A percentile compares a stretch with the other conserved stretches of the same genome.
phyloP scores from a whole-genome alignment of 257 asterid genomes.

The Gardenia jasminoides region DNA sequence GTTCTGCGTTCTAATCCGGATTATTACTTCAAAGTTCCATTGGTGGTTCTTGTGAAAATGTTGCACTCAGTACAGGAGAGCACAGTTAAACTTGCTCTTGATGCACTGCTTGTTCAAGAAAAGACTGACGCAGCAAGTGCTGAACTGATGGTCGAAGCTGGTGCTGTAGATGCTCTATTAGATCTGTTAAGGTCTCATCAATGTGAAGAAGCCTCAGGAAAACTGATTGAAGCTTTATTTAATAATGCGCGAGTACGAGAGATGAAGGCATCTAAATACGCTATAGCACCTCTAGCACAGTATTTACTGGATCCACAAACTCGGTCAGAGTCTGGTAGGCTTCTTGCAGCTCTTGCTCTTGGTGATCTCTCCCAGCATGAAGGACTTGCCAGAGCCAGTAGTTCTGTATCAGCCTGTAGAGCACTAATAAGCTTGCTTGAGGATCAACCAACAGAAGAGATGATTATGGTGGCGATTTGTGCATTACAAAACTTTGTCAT shows the following conservation, averaged over 20 bases:
- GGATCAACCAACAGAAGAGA: slow-evolving; percentile 76
- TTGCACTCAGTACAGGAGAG: slow-evolving; percentile 47
- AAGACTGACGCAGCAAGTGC: slow-evolving; percentile 60
- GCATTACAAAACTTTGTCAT: slow-evolving; percentile 81
- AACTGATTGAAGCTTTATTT: slow-evolving; percentile 69
- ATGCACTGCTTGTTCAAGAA: slow-evolving; percentile 70
- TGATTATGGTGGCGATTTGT: slow-evolving; percentile 73
- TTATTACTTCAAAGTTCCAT: slow-evolving; percentile 57
- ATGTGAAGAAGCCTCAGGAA: slow-evolving; percentile 70
- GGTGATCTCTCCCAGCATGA: slow-evolving; percentile 91
- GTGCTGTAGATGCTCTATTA: slow-evolving; percentile 74
- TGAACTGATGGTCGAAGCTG: slow-evolving; percentile 72
- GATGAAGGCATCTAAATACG: slow-evolving; percentile 72
- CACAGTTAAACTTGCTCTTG: slow-evolving; percentile 57
- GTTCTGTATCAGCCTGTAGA: slow-evolving; percentile 75
- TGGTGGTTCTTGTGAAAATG: slow-evolving; percentile 74
- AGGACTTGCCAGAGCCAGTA: slow-evolving; percentile 78
- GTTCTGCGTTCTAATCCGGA: slow-evolving; percentile 51
- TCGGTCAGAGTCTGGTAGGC: slow-evolving; percentile 59
- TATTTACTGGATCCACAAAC: slow-evolving; percentile 88
- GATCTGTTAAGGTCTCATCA: slow-evolving; percentile 81
- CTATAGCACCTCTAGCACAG: slow-evolving; percentile 85
- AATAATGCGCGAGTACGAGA: slow-evolving; percentile 61
- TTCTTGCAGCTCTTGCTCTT: slow-evolving; percentile 81
- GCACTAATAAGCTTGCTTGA: slow-evolving; percentile 62